Percentiles rank a stretch among this genome's conserved stretches.
phyloP scores from a whole-genome alignment of 768 basidiomycete genomes.

The Auriscalpium microsporum region DNA sequence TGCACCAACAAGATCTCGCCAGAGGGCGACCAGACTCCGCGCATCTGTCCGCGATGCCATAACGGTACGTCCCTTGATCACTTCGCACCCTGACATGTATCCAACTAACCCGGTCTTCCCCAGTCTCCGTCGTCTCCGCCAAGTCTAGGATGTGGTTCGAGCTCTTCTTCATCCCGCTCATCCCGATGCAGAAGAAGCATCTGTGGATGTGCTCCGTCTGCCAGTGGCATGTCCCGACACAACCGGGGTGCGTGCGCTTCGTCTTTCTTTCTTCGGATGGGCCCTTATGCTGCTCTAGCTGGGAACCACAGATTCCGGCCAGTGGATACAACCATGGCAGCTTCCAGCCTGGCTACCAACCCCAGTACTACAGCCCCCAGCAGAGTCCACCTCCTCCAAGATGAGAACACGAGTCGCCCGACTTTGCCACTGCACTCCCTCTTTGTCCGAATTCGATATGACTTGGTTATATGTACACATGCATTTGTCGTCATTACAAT shows the following conservation, averaged over 20 bases:
- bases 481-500: background rate
- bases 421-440: too few relatives aligned
- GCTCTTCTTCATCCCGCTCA: constrained; percentile 62
- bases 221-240: constrained; percentile 49
- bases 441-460: too few relatives aligned
- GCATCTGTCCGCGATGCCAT: constrained; percentile 64
- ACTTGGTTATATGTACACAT: too few relatives aligned
- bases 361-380: constrained; percentile 24
- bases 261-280: background rate
- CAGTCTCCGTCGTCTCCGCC: constrained; percentile 53
- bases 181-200: constrained; percentile 53
- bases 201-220: constrained; percentile 71
- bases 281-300: constrained; percentile 7
- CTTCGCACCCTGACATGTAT: constrained; percentile 3
- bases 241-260: constrained; percentile 35
- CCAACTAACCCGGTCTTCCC: background rate
- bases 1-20: constrained; percentile 53
- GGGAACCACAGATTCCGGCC: constrained; percentile 17
- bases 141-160: constrained; percentile 70
- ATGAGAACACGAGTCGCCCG: too few relatives aligned
- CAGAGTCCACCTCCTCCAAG: too few relatives aligned
- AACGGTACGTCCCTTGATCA: constrained; percentile 40
- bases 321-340: constrained; percentile 8
- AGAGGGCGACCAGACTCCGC: constrained; percentile 40
- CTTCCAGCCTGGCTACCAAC: constrained; percentile 21